Base-by-base conservation (phyloP, 192 early-diverging fungal genomes). In the Umbelopsis sp. region DNA sequence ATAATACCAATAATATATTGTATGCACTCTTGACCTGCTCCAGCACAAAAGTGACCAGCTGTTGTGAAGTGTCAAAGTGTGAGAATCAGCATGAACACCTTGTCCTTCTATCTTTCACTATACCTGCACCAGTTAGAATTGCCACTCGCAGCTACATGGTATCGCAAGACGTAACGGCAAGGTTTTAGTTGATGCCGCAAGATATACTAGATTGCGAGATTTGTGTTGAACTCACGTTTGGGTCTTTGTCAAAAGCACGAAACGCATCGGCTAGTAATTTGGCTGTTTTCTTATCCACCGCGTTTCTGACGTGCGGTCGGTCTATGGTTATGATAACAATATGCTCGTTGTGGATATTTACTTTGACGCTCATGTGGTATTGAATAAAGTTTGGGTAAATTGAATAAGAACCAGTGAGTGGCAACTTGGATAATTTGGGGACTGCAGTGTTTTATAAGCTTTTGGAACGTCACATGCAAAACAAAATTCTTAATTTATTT, bases 11-110 rank as follows among this genome's bases (percentile, higher is more conserved):
- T 21, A 4, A 33, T 21, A 66, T 11, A 5, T 5, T 21, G 2
- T 44, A 6, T 45, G 4, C 47, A 0, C 33, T 20, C 18, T 33
- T 66, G 49, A 79, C 78, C 80, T 64, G 81, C 81, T 16, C 80
- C 82, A 23, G 79, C 82, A 47, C 82, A 82, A 75, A 84, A 84
- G 71, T 70, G 74, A 1, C 76, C 82, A n/a, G 78, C 82, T 81
- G 22, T 41, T 20, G 48, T 22, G 7, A 21, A 51, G 10, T 25
- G 13, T 50, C 15, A 44, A 52, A 8, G 6, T 22, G 18, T 46
- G 6, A 49, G 48, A 1, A 15, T 47, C 5, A 41, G 10, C 10
- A 1, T 41, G 10, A 1, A 7, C 33, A 51, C 37, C 23, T 30
- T 15, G 18, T 5, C 27, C 5, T 0, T 22, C 33, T 10, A 41